Conservation (phyloP, 2,329 filamentous ascomycete species). For the Pseudovirgaria hyperparasitica region DNA sequence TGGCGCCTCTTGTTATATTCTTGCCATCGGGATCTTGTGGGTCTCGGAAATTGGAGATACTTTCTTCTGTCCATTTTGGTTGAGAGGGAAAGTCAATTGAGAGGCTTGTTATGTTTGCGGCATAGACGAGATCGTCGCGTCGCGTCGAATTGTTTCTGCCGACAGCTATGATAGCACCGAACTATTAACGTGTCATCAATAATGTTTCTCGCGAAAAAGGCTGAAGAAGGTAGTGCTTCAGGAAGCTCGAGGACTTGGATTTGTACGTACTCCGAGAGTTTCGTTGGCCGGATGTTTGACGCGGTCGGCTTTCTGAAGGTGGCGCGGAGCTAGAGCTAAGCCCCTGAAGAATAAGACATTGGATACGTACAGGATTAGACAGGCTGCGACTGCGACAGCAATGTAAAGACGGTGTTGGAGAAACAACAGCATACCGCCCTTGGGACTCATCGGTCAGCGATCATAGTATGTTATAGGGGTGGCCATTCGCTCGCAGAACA, state of each 20-base stretch:
- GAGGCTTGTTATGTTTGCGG: conserved; percentile 24
- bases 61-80: conserved; percentile 22
- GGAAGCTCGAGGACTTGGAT: conserved; percentile 1
- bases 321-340: too few relatives aligned
- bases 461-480: conserved; percentile 1
- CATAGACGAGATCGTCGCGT: conserved; percentile 20
- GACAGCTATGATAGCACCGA: conserved; percentile 26
- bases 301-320: neutral
- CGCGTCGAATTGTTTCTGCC: conserved; percentile 22
- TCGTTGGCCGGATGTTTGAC: conserved; percentile 7
- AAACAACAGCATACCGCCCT: conserved; percentile 2
- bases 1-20: conserved; percentile 21
- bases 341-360: too few relatives aligned
- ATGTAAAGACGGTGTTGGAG: conserved; percentile 1
- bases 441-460: neutral
- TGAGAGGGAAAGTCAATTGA: conserved; percentile 26
- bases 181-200: conserved; percentile 11
- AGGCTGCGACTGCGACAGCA: conserved; percentile 1
- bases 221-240: neutral
- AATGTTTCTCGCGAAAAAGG: conserved; percentile 1
- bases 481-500: too few relatives aligned
- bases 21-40: conserved; percentile 13
- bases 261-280: conserved; percentile 11
- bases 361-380: too few relatives aligned
- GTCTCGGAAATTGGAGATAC: conserved; percentile 17